Conservation (phyloP, 202 grass and related monocot species). For the Digitaria exilis region DNA sequence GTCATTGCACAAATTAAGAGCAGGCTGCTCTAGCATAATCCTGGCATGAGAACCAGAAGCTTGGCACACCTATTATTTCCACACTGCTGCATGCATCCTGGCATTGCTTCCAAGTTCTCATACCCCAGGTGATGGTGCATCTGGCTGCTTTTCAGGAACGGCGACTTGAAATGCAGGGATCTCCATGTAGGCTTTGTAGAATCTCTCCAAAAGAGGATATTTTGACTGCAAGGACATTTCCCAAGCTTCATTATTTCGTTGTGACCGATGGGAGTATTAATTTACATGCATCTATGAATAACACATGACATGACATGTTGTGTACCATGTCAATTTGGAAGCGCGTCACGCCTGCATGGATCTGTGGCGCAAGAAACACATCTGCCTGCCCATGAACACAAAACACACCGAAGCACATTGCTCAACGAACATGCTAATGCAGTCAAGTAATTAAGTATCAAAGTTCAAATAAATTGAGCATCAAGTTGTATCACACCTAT, state of each 20-base stretch:
- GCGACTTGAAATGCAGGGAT: constrained; percentile 58
- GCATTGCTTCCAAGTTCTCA: not conserved
- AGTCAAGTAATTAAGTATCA: not conserved
- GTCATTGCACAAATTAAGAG: not conserved
- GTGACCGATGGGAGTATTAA: not conserved
- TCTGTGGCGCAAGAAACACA: constrained; percentile 69
- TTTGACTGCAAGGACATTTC: constrained; percentile 47
- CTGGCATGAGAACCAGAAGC: not conserved
- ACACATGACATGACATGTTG: not conserved
- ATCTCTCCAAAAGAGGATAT: constrained; percentile 68
- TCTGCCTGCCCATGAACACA: constrained; percentile 56
- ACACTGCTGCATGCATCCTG: not conserved
- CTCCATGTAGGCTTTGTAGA: constrained; percentile 64
- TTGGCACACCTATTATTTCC: not conserved
- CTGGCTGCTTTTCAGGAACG: constrained; percentile 60
- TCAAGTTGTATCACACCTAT: not conserved
- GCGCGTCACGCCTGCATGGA: constrained; percentile 67
- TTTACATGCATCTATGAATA: not conserved
- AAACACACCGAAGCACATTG: constrained; percentile 21
- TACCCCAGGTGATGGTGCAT: constrained; percentile 33
- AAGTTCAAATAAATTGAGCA: not conserved
- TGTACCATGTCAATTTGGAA: constrained; percentile 77
- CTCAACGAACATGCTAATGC: not conserved
- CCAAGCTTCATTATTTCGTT: not conserved
- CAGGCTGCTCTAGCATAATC: not conserved